phyloP scores from a whole-genome alignment of 1,284 basidiomycete species.

The Golubevia pallescens region DNA sequence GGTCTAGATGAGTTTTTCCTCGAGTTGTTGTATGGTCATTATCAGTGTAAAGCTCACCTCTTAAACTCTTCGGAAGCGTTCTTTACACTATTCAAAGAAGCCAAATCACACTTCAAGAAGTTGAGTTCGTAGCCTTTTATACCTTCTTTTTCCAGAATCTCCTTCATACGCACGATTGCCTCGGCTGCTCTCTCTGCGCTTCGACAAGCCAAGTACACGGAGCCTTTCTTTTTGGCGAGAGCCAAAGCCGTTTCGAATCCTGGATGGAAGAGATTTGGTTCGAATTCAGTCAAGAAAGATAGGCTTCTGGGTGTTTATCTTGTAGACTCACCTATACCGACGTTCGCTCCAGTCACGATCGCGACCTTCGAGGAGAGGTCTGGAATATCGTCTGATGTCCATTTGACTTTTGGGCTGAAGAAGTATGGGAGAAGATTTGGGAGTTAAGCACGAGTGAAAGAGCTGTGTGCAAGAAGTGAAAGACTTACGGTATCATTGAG shows the following conservation, averaged over 20 bases:
- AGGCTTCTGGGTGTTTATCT: neutral
- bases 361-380: constrained; percentile 25
- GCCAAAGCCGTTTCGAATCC: constrained; percentile 37
- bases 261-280: constrained; percentile 1
- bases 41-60: too few species aligned
- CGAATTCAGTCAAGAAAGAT: neutral
- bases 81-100: constrained; percentile 22
- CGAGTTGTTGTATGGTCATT: constrained; percentile 3
- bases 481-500: too few species aligned
- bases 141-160: neutral
- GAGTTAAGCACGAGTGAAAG: too few species aligned
- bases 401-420: too few species aligned
- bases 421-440: too few species aligned
- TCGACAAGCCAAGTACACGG: constrained; percentile 34
- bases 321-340: constrained; percentile 23
- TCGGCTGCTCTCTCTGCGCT: constrained; percentile 8
- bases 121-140: constrained; percentile 17
- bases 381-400: constrained; percentile 15
- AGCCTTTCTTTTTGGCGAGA: constrained; percentile 34
- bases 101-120: constrained; percentile 31
- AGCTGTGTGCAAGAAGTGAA: too few species aligned
- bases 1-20: neutral
- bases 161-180: constrained; percentile 13
- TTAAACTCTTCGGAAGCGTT: constrained; percentile 19
- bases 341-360: constrained; percentile 49